Base-by-base conservation (phyloP, 768 basidiomycete genomes). In the Zangia roseola region DNA sequence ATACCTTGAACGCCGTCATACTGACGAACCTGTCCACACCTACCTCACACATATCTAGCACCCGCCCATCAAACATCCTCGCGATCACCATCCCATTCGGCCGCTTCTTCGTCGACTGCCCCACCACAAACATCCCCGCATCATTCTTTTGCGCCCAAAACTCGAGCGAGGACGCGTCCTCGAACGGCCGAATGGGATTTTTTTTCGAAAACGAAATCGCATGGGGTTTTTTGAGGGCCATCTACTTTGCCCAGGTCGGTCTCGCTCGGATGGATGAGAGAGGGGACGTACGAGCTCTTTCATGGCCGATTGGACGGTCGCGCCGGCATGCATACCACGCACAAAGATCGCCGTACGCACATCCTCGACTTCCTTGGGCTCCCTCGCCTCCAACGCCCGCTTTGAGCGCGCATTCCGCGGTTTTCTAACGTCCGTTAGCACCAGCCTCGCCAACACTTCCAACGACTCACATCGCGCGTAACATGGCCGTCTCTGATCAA, bases 111-210 rank as follows among this genome's bases (percentile, higher is more conserved):
- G 86, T 91, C 60, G 86, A 91, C 60, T 94, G 87, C 1, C 93
- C 97, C 28, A 97, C 71, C 12, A 95, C 71, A 63, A 97, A 97
- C 63, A 98, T 74, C 2, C 86, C 86, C 3, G 94, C 93, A 58
- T 98, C 97, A 70, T 98, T 98, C 72, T 98, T 99, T 12, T 74
- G 62, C 1, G 87, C 76, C 91, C 94, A 99, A 67, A 98, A 98
- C 56, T 91, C 91, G 26, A 99, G 75, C 2, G 92, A 91, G 2
- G 73, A 67, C 19, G 79, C 63, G 49, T 89, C 78, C 58, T 98
- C 95, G 63, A 99, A 98, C 5, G 97, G 97, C 34, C 87, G 85
- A 10, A 98, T 80, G 21, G 71, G 65, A 65, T 98, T 98, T 70
- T 97, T 95, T 68, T 94, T 97, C 39, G 87, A 89, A 72, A 98